These are phyloP conservation scores for Erodium trifolium DNA, from an alignment of 441 rosid species.

Conservation along the genomic window DNA sequence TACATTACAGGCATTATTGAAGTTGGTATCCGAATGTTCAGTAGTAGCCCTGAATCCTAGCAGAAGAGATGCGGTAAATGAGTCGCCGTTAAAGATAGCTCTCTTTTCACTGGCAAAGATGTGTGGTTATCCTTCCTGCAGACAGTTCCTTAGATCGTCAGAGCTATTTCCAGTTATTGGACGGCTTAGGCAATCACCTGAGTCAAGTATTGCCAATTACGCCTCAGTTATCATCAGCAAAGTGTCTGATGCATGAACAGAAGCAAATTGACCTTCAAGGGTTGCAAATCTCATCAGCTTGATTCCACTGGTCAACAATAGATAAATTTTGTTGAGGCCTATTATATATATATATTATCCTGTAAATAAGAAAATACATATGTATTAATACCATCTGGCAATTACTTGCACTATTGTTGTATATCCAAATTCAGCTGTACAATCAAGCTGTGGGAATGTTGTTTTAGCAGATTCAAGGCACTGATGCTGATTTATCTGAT, in stretches of 20 bases:
- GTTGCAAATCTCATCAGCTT: constrained; percentile 9
- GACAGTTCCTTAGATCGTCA: constrained; percentile 59
- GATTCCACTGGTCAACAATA: constrained; percentile 10
- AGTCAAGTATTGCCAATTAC: constrained; percentile 68
- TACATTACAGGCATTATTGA: constrained; percentile 59
- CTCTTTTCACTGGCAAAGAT: constrained; percentile 95
- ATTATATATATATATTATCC: constrained; percentile 1
- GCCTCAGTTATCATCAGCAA: constrained; percentile 66
- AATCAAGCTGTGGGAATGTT: not conserved
- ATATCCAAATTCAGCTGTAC: not conserved
- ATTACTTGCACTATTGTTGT: constrained; percentile 6
- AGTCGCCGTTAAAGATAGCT: constrained; percentile 85
- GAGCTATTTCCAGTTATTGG: constrained; percentile 71
- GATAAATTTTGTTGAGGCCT: constrained; percentile 7
- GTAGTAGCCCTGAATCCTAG: constrained; percentile 64
- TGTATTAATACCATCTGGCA: constrained; percentile 1
- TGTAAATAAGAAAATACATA: constrained; percentile 4
- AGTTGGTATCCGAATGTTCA: constrained; percentile 70
- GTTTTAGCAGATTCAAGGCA: not conserved
- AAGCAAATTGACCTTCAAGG: not conserved
- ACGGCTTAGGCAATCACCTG: constrained; percentile 81
- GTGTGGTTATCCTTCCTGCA: constrained; percentile 77
- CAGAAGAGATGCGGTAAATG: constrained; percentile 58
- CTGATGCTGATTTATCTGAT: too few species aligned
- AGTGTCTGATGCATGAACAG: constrained; percentile 39